Evolutionary conservation across 2,329 filamentous ascomycete species (phyloP), one percentile per base, ranked within the genome.

Genomic region (Pseudogymnoascus sp.): DNA sequence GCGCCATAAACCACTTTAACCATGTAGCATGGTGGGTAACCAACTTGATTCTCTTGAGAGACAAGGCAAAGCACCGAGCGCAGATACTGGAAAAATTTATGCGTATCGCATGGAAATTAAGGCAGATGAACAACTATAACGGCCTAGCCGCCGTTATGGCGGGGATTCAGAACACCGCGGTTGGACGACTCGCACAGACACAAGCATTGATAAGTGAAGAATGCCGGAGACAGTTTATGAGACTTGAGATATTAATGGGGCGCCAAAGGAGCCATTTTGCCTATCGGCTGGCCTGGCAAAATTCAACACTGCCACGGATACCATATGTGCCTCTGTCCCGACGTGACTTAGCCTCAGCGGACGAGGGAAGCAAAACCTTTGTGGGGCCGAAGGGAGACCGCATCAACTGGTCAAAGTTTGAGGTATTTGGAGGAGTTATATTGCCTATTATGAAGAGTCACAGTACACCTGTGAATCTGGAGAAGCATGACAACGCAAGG

Each of bases 401-500:
- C 61, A 90, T 99, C 73, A 98, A 98, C 74, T 99, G 95, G 95
- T 92, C 89, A 76, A 99, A 99, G 74, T 99, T 98, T 71, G 93
- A 98, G 75, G 89, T 99, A 33, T 87, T 98, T 76, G 93, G 93
- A 6, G 93, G 98, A 69, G 90, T 97, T 4, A 83, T 98, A 61
- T 81, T 97, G 65, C 89, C 91, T 2, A 87, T 99, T 62, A 96
- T 97, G 83, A 89, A 88, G 76, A 96, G 93, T 71, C 43, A 53
- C 24, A 53, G 43, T 4, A 53, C 43, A 2, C 24, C 43, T n/a
- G 43, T 53, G 24, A 89, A 87, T 66, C 78, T 93, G 66, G 78
- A 80, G 35, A 87, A 82, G 70, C 87, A 89, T 70, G 88, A 93
- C 64, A 81, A 84, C 61, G 84, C 90, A 4, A 82, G 87, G 70